These are phyloP conservation scores for Beta lomatogona DNA, from an alignment of 179 eudicot species.

Conservation along the genomic window DNA sequence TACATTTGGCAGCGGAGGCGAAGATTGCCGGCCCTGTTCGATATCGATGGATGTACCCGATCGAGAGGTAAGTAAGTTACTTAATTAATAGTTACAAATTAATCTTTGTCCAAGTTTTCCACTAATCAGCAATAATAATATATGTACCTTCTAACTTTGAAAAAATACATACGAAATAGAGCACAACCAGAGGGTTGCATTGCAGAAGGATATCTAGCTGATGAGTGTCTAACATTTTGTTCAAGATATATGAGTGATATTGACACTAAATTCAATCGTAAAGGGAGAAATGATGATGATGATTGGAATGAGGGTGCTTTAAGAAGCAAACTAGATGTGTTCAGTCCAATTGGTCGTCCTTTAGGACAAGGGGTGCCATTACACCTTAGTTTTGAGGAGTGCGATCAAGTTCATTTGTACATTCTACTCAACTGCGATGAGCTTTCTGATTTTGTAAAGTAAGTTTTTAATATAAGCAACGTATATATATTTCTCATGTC, in stretches of 20 bases:
- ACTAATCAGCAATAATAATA: no score
- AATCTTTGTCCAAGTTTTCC: no score
- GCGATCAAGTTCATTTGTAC: conserved; percentile 8
- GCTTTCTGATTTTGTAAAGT: not conserved
- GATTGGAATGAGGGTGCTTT: not conserved
- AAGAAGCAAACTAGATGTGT: not conserved
- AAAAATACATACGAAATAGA: no score
- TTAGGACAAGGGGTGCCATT: not conserved
- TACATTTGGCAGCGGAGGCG: no score
- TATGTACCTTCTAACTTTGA: no score
- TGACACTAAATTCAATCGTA: conserved; percentile 3
- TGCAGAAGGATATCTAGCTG: no score
- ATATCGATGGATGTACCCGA: no score
- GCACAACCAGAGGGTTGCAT: no score
- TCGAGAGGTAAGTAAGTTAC: no score
- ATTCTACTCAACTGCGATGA: not conserved
- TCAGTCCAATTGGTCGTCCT: not conserved
- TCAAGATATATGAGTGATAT: not conserved
- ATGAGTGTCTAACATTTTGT: no score
- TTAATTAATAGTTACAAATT: no score
- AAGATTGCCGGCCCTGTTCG: no score
- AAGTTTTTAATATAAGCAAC: not conserved
- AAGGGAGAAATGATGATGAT: not conserved
- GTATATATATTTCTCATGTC: not conserved
- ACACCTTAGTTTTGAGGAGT: not conserved